Conservation (phyloP, 805 yeast species). For the Candida methanosorbosa region DNA sequence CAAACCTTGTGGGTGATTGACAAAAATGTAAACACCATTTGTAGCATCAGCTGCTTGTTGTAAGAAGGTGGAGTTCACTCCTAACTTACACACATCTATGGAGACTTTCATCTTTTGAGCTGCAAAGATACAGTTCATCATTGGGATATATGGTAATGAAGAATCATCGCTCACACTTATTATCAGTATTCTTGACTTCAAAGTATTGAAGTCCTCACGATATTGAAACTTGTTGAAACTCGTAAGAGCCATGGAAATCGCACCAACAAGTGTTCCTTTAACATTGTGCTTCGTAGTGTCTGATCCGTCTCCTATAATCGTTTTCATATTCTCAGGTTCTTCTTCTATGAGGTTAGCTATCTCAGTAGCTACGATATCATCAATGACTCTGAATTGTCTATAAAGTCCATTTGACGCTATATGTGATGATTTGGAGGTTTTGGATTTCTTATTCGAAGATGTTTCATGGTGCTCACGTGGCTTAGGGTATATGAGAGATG, state of each 20-base stretch:
- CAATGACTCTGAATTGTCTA: slow-evolving; percentile 73
- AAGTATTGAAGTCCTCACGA: slow-evolving; percentile 30
- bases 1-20: slow-evolving; percentile 64
- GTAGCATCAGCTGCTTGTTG: slow-evolving; percentile 97
- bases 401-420: slow-evolving; percentile 60
- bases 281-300: slow-evolving; percentile 19
- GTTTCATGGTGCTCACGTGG: slow-evolving; percentile 8
- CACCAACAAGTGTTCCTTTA: slow-evolving; percentile 58
- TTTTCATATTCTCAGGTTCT: slow-evolving; percentile 13
- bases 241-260: slow-evolving; percentile 73
- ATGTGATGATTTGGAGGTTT: slow-evolving; percentile 5
- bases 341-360: slow-evolving; percentile 38
- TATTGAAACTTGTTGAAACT: slow-evolving; percentile 63
- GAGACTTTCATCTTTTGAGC: slow-evolving; percentile 90
- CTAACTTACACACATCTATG: slow-evolving; percentile 83
- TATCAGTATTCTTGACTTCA: slow-evolving; percentile 60
- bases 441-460: slow-evolving; percentile 1
- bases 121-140: slow-evolving; percentile 93
- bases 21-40: slow-evolving; percentile 72
- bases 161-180: slow-evolving; percentile 65
- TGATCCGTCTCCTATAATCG: not conserved
- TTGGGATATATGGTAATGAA: slow-evolving; percentile 77
- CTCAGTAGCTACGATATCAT: slow-evolving; percentile 59
- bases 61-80: slow-evolving; percentile 64
- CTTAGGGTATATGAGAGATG: slow-evolving; percentile 62